Base-by-base conservation (phyloP, 208 protist genomes). In the Leishmania martiniquensis region DNA sequence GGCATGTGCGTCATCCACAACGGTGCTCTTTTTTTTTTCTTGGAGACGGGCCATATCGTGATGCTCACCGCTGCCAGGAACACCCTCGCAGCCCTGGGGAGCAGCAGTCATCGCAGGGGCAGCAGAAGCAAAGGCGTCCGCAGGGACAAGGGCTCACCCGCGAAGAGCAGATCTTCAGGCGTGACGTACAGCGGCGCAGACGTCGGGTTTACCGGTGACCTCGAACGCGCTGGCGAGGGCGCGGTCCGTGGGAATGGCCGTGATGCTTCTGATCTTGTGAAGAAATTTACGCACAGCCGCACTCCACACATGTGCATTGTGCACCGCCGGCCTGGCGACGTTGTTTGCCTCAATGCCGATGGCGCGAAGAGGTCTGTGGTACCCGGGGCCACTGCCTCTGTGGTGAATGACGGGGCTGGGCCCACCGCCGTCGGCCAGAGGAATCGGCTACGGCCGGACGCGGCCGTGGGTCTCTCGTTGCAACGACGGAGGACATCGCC, bases 1-100 rank as follows among this genome's bases (percentile, higher is more conserved):
- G 87, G 77, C 57, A 42, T 91, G 17, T 91, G 84, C 82, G 75
- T 84, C 10, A 85, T 91, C 34, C 87, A 91, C 71, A 84, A 91
- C n/a, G n/a, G n/a, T n/a, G n/a, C 75, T 73, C 78, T 4, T 3
- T 85, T 52, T 91, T 91, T 73, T 91, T 91, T 47, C 79, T 87
- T 7, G 81, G 84, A 39, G 67, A 55, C n/a, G 22, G 84, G 79
- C 49, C 78, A 85, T 49, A 69, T 80, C 57, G 84, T 91, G 55
- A 75, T 78, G 37, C 70, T 71, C 62, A 77, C 78, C 42, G n/a
- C 70, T 22, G 86, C 88, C 39, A 68, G 65, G n/a, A 81, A 81
- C 70, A 86, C 81, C 78, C 84, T 85, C 60, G 34, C 67, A 42
- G 67, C 72, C 22, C 69, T 81, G 47, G 13, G 69, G 45, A 1